Evolutionary conservation across 106 monocot species (phyloP).

Genomic region (Dendrobium catenatum): DNA sequence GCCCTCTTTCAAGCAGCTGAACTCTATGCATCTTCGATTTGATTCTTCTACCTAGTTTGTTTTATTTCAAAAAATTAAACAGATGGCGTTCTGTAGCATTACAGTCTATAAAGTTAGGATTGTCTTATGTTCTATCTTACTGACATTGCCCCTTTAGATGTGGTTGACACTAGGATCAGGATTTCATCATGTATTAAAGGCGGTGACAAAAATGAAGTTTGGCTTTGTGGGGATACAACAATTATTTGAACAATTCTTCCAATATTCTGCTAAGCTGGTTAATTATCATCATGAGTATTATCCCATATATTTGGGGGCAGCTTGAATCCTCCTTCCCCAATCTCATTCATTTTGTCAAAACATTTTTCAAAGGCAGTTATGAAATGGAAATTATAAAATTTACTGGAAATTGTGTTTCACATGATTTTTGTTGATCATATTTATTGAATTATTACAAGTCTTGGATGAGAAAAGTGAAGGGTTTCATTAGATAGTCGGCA

Average conservation of each 20-base stretch:
- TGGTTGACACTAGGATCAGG: no score
- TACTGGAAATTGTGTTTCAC: background rate
- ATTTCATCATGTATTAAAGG: background rate
- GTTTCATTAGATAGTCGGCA: no score
- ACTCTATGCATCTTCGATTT: no score
- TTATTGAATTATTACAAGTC: background rate
- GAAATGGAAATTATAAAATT: background rate
- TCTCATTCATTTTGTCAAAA: background rate
- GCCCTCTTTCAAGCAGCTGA: no score
- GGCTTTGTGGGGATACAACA: background rate
- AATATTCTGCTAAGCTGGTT: background rate
- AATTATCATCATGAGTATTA: background rate
- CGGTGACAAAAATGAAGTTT: background rate
- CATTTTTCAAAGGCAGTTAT: background rate
- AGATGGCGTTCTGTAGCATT: background rate
- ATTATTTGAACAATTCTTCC: background rate
- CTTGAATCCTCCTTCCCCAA: background rate
- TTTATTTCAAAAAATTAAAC: no score
- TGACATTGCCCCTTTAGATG: background rate
- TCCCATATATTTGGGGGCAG: background rate
- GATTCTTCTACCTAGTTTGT: no score
- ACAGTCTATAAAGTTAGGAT: background rate
- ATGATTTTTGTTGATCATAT: background rate
- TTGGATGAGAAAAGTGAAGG: no score
- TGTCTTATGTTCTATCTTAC: background rate